These are phyloP conservation scores for Clonostachys sp. DNA, from an alignment of 2,329 filamentous ascomycete genomes.

Conservation along the genomic window DNA sequence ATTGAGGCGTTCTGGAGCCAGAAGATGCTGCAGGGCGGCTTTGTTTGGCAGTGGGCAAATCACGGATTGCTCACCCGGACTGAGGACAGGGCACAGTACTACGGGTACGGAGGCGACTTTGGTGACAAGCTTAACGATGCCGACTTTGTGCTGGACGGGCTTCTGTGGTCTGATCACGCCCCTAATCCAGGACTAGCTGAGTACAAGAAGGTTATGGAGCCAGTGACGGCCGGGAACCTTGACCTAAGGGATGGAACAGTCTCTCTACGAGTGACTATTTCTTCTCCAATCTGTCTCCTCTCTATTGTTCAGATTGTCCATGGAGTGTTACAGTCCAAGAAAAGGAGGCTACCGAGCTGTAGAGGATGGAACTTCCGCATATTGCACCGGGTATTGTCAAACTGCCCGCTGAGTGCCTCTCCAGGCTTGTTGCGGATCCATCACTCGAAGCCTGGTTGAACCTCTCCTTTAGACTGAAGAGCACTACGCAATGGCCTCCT, in stretches of 20 bases:
- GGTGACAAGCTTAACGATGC: slow-evolving; percentile 55
- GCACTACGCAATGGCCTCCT: slow-evolving; percentile 43
- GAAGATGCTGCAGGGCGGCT: slow-evolving; percentile 51
- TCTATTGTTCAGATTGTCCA: slow-evolving; percentile 26
- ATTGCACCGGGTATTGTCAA: too few relatives aligned
- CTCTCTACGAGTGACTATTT: slow-evolving; percentile 41
- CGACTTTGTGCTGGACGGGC: slow-evolving; percentile 54
- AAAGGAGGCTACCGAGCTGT: slow-evolving; percentile 28
- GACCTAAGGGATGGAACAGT: slow-evolving; percentile 54
- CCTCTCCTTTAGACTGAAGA: slow-evolving; percentile 34
- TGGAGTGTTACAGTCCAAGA: slow-evolving; percentile 28
- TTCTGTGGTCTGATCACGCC: slow-evolving; percentile 33
- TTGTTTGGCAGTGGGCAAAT: slow-evolving; percentile 62
- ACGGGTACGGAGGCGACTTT: slow-evolving; percentile 59
- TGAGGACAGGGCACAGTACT: slow-evolving; percentile 37
- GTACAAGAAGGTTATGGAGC: slow-evolving; percentile 51
- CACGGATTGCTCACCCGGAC: slow-evolving; percentile 37
- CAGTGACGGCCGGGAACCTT: slow-evolving; percentile 53
- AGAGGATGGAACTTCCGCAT: slow-evolving; percentile 17
- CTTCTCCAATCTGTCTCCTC: slow-evolving; percentile 35
- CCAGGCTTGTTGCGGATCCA: too few relatives aligned
- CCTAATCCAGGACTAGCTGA: slow-evolving; percentile 45
- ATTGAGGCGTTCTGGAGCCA: slow-evolving; percentile 58
- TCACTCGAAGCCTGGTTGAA: too few relatives aligned
- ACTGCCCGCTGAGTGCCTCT: too few relatives aligned